Conservation (phyloP, 352 stramenopile species). For the Phytophthora pini region DNA sequence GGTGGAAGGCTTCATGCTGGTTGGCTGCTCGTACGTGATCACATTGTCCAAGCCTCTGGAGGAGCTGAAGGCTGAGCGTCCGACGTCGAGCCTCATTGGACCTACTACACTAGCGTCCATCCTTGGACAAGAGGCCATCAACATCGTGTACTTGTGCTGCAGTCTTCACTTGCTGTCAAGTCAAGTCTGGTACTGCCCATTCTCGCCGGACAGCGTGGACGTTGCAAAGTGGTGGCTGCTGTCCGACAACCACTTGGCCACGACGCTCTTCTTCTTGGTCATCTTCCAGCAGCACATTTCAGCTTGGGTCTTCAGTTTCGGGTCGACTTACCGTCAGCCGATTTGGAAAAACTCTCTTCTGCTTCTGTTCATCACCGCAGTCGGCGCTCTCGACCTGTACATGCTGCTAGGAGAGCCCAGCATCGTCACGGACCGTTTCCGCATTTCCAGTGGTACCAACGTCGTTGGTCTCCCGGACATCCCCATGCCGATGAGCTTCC, state of each 20-base stretch:
- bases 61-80: constrained; percentile 25
- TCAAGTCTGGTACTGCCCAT: constrained; percentile 52
- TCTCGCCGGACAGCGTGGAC: constrained; percentile 44
- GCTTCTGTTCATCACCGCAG: constrained; percentile 31
- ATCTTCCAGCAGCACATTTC: constrained; percentile 44
- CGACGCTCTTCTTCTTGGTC: constrained; percentile 35
- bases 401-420: constrained; percentile 47
- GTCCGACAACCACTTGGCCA: constrained; percentile 50
- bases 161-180: constrained; percentile 38
- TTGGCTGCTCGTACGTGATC: constrained; percentile 77
- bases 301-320: constrained; percentile 50
- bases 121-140: constrained; percentile 58
- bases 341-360: constrained; percentile 56
- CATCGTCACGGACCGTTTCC: constrained; percentile 49
- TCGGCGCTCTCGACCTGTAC: constrained; percentile 44
- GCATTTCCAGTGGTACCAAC: constrained; percentile 59
- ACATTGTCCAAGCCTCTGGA: constrained; percentile 60
- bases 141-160: constrained; percentile 52
- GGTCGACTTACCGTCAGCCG: constrained; percentile 48
- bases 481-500: constrained; percentile 49
- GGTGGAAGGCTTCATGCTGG: constrained; percentile 66
- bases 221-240: constrained; percentile 57
- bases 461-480: constrained; percentile 55
- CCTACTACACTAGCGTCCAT: constrained; percentile 49
- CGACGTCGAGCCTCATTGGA: constrained; percentile 72